Percentiles rank a stretch among this genome's conserved stretches.
These are phyloP conservation scores for Metschnikowia amazonensis DNA, from an alignment of 805 yeast species.

Conservation along the genomic window DNA sequence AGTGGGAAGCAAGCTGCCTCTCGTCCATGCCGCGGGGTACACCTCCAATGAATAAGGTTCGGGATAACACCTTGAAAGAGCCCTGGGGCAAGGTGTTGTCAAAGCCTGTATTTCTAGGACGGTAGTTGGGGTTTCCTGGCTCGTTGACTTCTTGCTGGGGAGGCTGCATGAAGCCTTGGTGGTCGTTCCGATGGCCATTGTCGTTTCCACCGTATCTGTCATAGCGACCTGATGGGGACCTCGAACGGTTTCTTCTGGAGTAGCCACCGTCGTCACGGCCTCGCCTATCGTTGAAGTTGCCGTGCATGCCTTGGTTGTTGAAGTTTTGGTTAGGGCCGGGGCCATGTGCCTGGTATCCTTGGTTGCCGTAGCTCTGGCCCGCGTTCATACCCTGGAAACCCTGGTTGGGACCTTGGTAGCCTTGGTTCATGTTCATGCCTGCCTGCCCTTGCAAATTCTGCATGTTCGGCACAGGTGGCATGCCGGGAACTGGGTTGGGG, in stretches of 20 bases:
- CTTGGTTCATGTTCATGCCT: neutral
- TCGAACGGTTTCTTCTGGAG: slow-evolving; percentile 50
- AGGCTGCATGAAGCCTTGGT: slow-evolving; percentile 16
- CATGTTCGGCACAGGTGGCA: slow-evolving; percentile 13
- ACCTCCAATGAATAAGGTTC: slow-evolving; percentile 94
- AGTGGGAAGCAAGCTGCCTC: slow-evolving; percentile 58
- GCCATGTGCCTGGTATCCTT: neutral
- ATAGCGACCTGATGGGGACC: slow-evolving; percentile 44
- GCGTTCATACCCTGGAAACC: slow-evolving; percentile 1
- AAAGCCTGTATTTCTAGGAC: slow-evolving; percentile 67
- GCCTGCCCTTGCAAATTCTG: slow-evolving; percentile 9
- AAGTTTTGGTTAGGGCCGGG: neutral
- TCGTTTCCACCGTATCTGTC: slow-evolving; percentile 13
- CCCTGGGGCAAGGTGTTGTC: slow-evolving; percentile 76
- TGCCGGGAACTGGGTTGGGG: slow-evolving; percentile 5
- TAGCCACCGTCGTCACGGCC: slow-evolving; percentile 34
- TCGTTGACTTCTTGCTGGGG: slow-evolving; percentile 51
- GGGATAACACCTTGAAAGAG: slow-evolving; percentile 73
- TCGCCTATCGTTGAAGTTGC: slow-evolving; percentile 21
- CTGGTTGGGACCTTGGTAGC: neutral
- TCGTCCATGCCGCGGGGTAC: slow-evolving; percentile 83
- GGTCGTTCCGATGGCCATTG: slow-evolving; percentile 3
- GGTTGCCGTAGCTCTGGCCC: slow-evolving; percentile 16
- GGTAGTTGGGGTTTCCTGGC: slow-evolving; percentile 70
- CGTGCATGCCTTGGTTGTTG: neutral